Conservation (phyloP, 140 eudicot species). For the Anethum foeniculum region DNA sequence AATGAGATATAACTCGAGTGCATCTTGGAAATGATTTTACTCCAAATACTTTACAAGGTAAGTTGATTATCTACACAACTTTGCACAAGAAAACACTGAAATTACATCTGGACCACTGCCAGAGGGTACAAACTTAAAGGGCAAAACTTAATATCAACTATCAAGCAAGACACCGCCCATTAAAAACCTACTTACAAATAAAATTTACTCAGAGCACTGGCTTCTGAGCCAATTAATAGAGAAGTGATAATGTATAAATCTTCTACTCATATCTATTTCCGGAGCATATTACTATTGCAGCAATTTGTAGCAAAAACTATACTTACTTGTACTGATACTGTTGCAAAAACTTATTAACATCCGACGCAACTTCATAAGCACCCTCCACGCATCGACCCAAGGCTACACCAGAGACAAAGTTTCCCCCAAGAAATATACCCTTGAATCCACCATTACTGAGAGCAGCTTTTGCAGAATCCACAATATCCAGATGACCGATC, state of each 20-base stretch:
- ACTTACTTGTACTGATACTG: slow-evolving; percentile 30
- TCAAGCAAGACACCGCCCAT: not conserved
- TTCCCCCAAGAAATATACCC: slow-evolving; percentile 86
- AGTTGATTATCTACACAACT: slow-evolving; percentile 1
- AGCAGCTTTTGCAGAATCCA: slow-evolving; percentile 60
- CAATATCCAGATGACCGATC: slow-evolving; percentile 66
- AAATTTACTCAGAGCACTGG: not conserved
- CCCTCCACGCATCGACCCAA: slow-evolving; percentile 86
- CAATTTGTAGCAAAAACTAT: not conserved
- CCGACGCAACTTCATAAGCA: slow-evolving; percentile 77
- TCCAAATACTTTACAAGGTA: not conserved
- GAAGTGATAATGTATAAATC: not conserved
- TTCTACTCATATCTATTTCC: not conserved
- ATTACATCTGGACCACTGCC: slow-evolving; percentile 1
- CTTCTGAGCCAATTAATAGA: not conserved
- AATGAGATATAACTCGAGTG: not conserved
- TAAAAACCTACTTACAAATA: not conserved
- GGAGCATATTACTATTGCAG: not conserved
- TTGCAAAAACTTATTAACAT: slow-evolving; percentile 53
- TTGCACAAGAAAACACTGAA: not conserved
- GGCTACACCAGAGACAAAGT: slow-evolving; percentile 87
- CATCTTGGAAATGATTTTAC: not conserved
- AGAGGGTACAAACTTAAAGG: not conserved
- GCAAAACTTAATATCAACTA: not conserved
- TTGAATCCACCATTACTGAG: slow-evolving; percentile 39